Conservation (phyloP, 371 early-diverging fungal genomes). For the Mucor mucedo region DNA sequence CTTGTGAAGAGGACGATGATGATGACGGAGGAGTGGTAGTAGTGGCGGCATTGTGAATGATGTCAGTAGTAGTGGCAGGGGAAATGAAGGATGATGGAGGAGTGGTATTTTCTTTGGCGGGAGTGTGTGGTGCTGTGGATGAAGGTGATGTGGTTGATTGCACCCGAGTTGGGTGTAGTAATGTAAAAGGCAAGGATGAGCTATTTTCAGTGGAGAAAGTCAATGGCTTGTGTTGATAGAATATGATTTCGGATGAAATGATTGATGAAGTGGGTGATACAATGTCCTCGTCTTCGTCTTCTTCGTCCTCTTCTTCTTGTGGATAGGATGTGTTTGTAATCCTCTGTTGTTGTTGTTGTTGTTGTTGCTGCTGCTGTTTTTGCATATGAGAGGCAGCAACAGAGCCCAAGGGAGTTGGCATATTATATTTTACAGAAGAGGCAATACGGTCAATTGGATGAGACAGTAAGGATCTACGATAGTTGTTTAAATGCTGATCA, state of each 20-base stretch:
- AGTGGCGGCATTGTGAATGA: background rate
- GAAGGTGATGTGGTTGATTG: background rate
- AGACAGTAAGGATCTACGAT: constrained; percentile 35
- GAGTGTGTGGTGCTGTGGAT: constrained; percentile 8
- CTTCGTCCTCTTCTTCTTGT: constrained; percentile 1
- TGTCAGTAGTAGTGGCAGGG: background rate
- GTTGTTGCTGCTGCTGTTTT: constrained; percentile 12
- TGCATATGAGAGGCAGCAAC: constrained; percentile 23
- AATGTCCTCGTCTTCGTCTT: constrained; percentile 1
- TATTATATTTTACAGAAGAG: constrained; percentile 25
- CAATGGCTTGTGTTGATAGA: constrained; percentile 25
- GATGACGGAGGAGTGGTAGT: constrained; percentile 7
- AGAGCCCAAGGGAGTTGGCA: constrained; percentile 27
- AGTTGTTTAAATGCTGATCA: constrained; percentile 50
- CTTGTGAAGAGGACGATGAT: background rate
- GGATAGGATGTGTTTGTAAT: background rate
- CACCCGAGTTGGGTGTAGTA: constrained; percentile 22
- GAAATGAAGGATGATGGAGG: background rate
- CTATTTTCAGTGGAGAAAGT: constrained; percentile 2
- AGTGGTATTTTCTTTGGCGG: background rate
- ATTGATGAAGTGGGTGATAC: background rate
- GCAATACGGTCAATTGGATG: background rate
- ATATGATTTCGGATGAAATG: constrained; percentile 1
- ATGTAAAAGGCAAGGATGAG: constrained; percentile 19
- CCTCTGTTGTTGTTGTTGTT: background rate